Percentiles rank a stretch among this genome's conserved stretches.
phyloP scores from a whole-genome alignment of 305 asterid genomes.

The Andrographis paniculata region DNA sequence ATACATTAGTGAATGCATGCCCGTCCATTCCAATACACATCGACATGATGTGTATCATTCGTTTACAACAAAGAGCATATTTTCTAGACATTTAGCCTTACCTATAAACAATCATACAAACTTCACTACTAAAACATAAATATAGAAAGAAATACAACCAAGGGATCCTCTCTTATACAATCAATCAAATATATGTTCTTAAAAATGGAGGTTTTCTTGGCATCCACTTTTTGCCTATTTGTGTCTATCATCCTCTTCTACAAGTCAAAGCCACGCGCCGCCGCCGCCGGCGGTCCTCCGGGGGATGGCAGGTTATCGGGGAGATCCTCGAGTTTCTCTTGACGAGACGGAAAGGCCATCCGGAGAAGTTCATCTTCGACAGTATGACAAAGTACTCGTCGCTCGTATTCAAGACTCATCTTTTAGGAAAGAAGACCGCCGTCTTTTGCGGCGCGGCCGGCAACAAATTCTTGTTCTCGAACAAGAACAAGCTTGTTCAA shows the following conservation, averaged over 20 bases:
- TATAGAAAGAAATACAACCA: too few relatives aligned
- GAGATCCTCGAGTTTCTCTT: constrained; percentile 42
- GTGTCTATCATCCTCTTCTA: constrained; percentile 30
- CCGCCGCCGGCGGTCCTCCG: constrained; percentile 46
- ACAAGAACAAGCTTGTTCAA: constrained; percentile 41
- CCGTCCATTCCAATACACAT: too few relatives aligned
- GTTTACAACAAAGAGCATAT: too few relatives aligned
- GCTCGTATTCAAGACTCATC: constrained; percentile 29
- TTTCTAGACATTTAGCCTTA: too few relatives aligned
- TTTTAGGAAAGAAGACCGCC: constrained; percentile 29
- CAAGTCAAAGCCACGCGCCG: constrained; percentile 23
- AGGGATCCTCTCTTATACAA: too few relatives aligned
- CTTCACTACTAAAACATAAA: too few relatives aligned
- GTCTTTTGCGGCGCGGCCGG: constrained; percentile 36
- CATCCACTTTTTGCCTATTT: constrained; percentile 24
- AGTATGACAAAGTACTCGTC: constrained; percentile 31
- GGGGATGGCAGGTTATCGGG: constrained; percentile 73
- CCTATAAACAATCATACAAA: too few relatives aligned
- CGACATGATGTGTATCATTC: too few relatives aligned
- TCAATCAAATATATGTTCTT: too few relatives aligned
- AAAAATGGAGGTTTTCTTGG: constrained; percentile 29
- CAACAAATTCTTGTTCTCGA: constrained; percentile 35
- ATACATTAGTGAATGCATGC: too few relatives aligned
- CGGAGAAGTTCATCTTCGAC: constrained; percentile 35
- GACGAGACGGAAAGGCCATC: constrained; percentile 35